phyloP scores from a whole-genome alignment of 2,329 filamentous ascomycete genomes.

The Periconia digitata region DNA sequence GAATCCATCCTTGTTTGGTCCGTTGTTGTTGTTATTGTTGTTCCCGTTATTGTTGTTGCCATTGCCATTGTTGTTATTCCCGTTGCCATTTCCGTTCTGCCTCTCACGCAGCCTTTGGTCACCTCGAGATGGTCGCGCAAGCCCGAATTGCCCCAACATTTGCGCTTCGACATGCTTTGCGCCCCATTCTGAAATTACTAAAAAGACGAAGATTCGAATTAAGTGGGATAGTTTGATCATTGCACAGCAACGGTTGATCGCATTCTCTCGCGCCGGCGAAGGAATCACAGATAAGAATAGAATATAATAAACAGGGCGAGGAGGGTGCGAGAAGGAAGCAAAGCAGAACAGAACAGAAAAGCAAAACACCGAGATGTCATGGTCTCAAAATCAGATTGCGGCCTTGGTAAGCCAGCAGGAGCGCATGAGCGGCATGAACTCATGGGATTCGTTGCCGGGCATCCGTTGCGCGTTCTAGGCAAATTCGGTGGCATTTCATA shows the following conservation, averaged over 20 bases:
- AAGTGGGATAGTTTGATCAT: slow-evolving; percentile 24
- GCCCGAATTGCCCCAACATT: slow-evolving; percentile 29
- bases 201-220: slow-evolving; percentile 13
- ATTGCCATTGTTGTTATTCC: slow-evolving; percentile 8
- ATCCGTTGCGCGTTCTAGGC: background rate
- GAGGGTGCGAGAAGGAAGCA: background rate
- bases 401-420: background rate
- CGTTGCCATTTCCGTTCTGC: slow-evolving; percentile 14
- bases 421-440: background rate
- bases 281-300: slow-evolving; percentile 10
- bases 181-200: slow-evolving; percentile 19
- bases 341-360: slow-evolving; percentile 3
- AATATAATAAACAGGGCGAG: slow-evolving; percentile 3
- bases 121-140: slow-evolving; percentile 4
- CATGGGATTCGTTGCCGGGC: background rate
- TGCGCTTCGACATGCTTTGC: slow-evolving; percentile 20
- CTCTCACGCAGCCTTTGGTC: slow-evolving; percentile 4
- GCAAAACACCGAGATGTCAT: slow-evolving; percentile 1
- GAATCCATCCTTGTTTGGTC: slow-evolving; percentile 46
- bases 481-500: background rate
- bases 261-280: slow-evolving; percentile 25
- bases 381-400: background rate
- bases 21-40: slow-evolving; percentile 20
- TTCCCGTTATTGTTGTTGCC: slow-evolving; percentile 11
- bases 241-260: slow-evolving; percentile 28